Percentiles rank a stretch among this genome's conserved stretches.
These are phyloP conservation scores for Globisporangium yorkense DNA, from an alignment of 352 stramenopile genomes.

Conservation along the genomic window DNA sequence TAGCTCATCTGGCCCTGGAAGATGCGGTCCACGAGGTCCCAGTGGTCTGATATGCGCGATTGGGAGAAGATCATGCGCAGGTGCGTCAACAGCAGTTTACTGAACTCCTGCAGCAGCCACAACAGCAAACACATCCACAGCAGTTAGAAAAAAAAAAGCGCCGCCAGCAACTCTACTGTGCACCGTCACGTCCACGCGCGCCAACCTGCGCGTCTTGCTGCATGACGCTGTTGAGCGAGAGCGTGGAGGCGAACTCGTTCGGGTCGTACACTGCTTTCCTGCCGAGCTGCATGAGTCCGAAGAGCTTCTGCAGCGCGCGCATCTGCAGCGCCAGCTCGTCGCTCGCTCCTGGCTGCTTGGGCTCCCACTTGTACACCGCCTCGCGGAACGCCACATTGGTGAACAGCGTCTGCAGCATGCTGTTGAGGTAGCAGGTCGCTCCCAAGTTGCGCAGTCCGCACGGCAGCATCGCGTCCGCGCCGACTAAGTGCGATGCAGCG, in stretches of 20 bases:
- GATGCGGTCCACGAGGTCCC: slow-evolving; percentile 63
- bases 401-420: slow-evolving; percentile 84
- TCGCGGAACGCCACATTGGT: slow-evolving; percentile 63
- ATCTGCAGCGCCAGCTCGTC: slow-evolving; percentile 64
- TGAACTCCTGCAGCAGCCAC: slow-evolving; percentile 66
- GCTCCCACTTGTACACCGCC: slow-evolving; percentile 76
- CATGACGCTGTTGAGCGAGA: slow-evolving; percentile 75
- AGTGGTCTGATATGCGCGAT: slow-evolving; percentile 43
- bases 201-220: slow-evolving; percentile 81
- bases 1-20: slow-evolving; percentile 84
- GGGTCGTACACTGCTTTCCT: slow-evolving; percentile 69
- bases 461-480: slow-evolving; percentile 14
- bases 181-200: neutral
- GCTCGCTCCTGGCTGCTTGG: slow-evolving; percentile 32
- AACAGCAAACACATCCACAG: slow-evolving; percentile 2
- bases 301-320: slow-evolving; percentile 76
- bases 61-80: slow-evolving; percentile 73
- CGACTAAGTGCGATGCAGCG: neutral
- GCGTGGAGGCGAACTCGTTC: slow-evolving; percentile 67
- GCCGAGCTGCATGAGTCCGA: slow-evolving; percentile 78
- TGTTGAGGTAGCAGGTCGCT: slow-evolving; percentile 87
- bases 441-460: slow-evolving; percentile 80
- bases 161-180: neutral
- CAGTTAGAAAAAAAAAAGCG: neutral
- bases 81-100: slow-evolving; percentile 76